Evolutionary conservation across 164 flowering plant species (phyloP), one percentile per base, ranked within the genome.

Genomic region (Macadamia tetraphylla): DNA sequence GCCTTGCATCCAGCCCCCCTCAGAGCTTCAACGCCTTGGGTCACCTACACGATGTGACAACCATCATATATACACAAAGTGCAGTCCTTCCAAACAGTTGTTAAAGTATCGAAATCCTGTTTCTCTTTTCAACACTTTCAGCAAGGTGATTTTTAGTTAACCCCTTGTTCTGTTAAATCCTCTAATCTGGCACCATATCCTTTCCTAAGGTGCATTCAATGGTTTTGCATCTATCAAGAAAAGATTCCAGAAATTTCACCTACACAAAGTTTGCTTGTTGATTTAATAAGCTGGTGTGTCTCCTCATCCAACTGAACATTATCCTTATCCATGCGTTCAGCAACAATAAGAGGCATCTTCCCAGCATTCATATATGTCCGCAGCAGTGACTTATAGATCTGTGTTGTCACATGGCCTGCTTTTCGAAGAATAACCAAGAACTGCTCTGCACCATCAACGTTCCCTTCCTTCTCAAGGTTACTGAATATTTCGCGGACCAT

Each of bases 271-370:
- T 81, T 85, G 81, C 96, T 86, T 1, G 97, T 88, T 53, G 76
- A 6, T 61, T 76, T 74, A 51, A 91, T 72, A 64, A 94, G 93
- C 71, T 65, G 63, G 18, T 60, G 79, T 12, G 93, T 90, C 71
- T 88, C 92, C 70, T 83, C 87, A 78, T 92, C 81, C 65, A 82
- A 63, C 75, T 75, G 58, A 49, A 94, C 85, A 9, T 81, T 80
- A 69, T 92, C 98, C 70, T 82, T 84, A 71, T 77, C 71, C 97
- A 94, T 92, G 57, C 98, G 76, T 76, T 94, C 98, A 6, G 80
- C 85, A 64, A 91, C 81, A 66, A 88, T 76, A 17, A 86, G 87
- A 5, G 98, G 96, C 96, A 87, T 87, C 72, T 81, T 84, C 59
- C 92, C 96, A 23, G 92, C 97, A 66, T 81, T 87, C 23, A 71